phyloP scores from a whole-genome alignment of 2,329 filamentous ascomycete species.

The Chaetomium sp. region DNA sequence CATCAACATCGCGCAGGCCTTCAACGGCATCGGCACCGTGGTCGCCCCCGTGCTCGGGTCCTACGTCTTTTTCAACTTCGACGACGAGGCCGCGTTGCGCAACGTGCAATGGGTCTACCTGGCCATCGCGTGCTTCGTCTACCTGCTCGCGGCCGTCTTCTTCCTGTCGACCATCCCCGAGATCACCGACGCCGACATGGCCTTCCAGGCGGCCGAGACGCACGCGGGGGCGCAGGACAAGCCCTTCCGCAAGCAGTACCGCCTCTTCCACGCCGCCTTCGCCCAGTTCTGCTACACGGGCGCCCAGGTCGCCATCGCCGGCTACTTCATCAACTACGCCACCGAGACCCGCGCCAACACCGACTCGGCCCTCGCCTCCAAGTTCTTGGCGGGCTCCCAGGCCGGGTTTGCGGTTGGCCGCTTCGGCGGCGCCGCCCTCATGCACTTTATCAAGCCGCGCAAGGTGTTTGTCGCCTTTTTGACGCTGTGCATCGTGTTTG shows the following conservation, averaged over 20 bases:
- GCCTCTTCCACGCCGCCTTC: conserved; percentile 73
- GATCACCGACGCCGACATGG: conserved; percentile 71
- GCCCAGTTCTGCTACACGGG: conserved; percentile 81
- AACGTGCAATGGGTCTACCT: conserved; percentile 79
- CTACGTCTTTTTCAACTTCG: conserved; percentile 70
- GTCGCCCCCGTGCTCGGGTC: conserved; percentile 73
- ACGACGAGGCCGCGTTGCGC: conserved; percentile 57
- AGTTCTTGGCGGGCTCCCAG: conserved; percentile 74
- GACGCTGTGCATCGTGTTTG: conserved; percentile 65
- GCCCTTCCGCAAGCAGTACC: conserved; percentile 70
- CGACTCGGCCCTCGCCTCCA: conserved; percentile 56
- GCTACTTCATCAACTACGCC: conserved; percentile 75
- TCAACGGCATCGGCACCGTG: conserved; percentile 75
- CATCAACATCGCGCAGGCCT: conserved; percentile 75
- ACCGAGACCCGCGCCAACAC: conserved; percentile 60
- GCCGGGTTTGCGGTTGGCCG: conserved; percentile 72
- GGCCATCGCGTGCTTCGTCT: conserved; percentile 71
- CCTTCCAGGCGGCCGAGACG: conserved; percentile 58
- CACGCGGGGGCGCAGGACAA: conserved; percentile 58
- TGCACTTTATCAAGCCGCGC: conserved; percentile 68
- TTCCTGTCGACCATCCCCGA: conserved; percentile 70
- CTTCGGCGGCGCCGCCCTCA: conserved; percentile 66
- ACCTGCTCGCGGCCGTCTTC: conserved; percentile 66
- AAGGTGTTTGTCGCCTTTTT: conserved; percentile 69
- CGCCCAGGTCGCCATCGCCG: conserved; percentile 67